Percentiles rank a stretch among this genome's conserved stretches.
Conservation (phyloP, 2,329 filamentous ascomycete species). For the Calonectria ilicicola region DNA sequence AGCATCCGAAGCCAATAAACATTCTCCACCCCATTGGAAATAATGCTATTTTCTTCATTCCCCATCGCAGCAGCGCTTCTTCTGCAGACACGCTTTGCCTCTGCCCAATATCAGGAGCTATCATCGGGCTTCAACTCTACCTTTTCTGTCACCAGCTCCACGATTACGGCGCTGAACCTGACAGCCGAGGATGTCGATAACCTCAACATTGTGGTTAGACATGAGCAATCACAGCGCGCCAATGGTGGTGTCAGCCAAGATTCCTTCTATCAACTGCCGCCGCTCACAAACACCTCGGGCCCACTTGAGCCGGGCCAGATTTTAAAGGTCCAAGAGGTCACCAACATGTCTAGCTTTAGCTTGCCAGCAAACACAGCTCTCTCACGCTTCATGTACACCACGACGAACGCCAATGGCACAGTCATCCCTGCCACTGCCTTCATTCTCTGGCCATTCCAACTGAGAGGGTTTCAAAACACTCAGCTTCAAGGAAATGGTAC, state of each 20-base stretch:
- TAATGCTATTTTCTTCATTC: background rate
- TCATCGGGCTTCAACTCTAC: background rate
- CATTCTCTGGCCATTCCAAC: slow-evolving; percentile 27
- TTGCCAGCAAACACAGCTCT: slow-evolving; percentile 24
- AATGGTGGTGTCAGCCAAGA: slow-evolving; percentile 32
- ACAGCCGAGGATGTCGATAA: background rate
- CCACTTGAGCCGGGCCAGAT: slow-evolving; percentile 17
- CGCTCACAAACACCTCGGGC: background rate
- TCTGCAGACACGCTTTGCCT: background rate
- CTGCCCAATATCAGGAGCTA: background rate
- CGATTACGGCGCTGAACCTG: background rate
- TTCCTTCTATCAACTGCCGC: slow-evolving; percentile 29
- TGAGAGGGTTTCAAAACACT: background rate
- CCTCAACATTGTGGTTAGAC: slow-evolving; percentile 15
- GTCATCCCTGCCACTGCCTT: slow-evolving; percentile 22
- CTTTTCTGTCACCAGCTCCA: background rate
- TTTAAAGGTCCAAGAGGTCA: slow-evolving; percentile 30
- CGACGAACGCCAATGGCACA: slow-evolving; percentile 26
- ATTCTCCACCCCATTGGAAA: no score
- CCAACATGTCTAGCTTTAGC: background rate
- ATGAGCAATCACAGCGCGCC: slow-evolving; percentile 26
- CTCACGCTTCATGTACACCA: slow-evolving; percentile 22
- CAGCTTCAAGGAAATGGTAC: background rate
- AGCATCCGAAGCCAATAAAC: no score
- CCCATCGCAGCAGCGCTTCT: background rate